These are phyloP conservation scores for Sicyos baderoa DNA, from an alignment of 306 rosid genomes.

Conservation along the genomic window DNA sequence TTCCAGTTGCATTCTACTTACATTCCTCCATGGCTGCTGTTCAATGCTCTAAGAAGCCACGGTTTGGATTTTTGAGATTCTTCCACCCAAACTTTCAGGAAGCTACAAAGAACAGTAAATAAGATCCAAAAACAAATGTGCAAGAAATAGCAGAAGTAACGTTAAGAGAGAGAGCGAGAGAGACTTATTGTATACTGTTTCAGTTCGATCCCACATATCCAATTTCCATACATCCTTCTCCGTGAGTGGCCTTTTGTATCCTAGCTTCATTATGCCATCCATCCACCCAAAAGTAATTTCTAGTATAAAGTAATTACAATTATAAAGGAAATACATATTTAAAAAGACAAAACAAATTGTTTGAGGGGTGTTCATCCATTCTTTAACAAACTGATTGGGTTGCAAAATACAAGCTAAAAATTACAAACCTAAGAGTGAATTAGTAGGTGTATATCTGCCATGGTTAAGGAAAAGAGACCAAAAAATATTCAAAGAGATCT, in stretches of 20 bases:
- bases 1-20: constrained; percentile 20
- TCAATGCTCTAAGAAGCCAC: constrained; percentile 88
- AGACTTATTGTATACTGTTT: constrained; percentile 57
- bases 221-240: constrained; percentile 92
- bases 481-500: no score
- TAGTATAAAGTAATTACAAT: constrained; percentile 24
- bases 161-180: constrained; percentile 3
- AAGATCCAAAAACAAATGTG: constrained; percentile 7
- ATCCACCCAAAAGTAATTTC: constrained; percentile 67
- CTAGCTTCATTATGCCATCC: constrained; percentile 70
- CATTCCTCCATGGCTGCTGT: constrained; percentile 83
- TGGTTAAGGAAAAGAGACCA: neutral
- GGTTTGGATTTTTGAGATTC: constrained; percentile 73
- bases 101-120: constrained; percentile 36
- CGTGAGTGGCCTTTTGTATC: constrained; percentile 68
- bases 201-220: constrained; percentile 82
- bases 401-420: neutral
- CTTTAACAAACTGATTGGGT: neutral
- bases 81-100: constrained; percentile 69
- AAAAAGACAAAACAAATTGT: neutral
- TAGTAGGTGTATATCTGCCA: neutral
- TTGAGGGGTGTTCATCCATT: no score
- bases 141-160: constrained; percentile 11
- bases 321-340: neutral
- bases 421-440: neutral